Evolutionary conservation across 2,329 filamentous ascomycete genomes (phyloP).

Genomic region (Cercospora canescens): DNA sequence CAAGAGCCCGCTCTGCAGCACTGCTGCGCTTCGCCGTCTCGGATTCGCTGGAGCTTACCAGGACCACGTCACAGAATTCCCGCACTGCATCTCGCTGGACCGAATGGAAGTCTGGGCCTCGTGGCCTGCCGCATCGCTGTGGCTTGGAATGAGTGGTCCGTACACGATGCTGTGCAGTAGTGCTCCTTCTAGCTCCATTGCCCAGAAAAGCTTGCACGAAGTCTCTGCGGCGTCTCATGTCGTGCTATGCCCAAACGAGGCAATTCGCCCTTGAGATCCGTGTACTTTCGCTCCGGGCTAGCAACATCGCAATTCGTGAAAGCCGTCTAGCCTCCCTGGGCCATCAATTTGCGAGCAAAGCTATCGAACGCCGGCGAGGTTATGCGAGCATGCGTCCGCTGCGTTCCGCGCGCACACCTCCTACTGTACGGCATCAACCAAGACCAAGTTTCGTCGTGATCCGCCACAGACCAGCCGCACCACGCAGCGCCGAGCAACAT

Average conservation of each 20-base stretch:
- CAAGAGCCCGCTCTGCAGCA: constrained; percentile 16
- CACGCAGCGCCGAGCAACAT: background rate
- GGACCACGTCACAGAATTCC: constrained; percentile 23
- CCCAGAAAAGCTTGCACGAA: constrained; percentile 13
- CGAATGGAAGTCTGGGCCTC: constrained; percentile 21
- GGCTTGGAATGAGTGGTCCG: constrained; percentile 11
- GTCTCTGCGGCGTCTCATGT: constrained; percentile 10
- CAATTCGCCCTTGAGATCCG: constrained; percentile 9
- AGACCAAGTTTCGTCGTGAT: background rate
- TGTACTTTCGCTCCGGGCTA: constrained; percentile 4
- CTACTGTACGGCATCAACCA: background rate
- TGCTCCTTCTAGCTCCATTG: constrained; percentile 2
- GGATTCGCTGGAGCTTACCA: constrained; percentile 13
- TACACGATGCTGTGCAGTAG: constrained; percentile 27
- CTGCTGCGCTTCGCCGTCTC: constrained; percentile 2
- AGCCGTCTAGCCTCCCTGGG: constrained; percentile 2
- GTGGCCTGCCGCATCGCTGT: constrained; percentile 21
- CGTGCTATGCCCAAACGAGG: constrained; percentile 10
- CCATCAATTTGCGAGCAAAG: constrained; percentile 12
- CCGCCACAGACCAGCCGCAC: background rate
- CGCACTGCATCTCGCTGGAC: constrained; percentile 8
- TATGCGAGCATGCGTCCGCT: constrained; percentile 12
- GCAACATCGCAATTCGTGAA: constrained; percentile 9
- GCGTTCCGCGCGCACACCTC: background rate
- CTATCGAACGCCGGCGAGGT: constrained; percentile 9